These are phyloP conservation scores for Euphrasia arctica DNA, from an alignment of 305 asterid species.

Conservation along the genomic window DNA sequence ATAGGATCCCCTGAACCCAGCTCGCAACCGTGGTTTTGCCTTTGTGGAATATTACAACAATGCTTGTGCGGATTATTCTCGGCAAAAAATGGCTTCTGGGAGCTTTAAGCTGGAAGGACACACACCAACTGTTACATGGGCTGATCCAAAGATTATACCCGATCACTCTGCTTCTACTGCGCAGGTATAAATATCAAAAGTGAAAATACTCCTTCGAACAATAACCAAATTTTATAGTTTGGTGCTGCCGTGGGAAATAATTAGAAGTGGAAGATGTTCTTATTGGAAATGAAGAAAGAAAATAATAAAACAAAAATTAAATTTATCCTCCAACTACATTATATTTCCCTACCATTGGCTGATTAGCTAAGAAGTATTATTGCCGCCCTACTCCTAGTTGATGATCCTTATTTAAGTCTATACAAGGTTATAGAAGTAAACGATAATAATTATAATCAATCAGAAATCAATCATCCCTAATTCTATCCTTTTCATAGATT, in stretches of 20 bases:
- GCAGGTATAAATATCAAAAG: constrained; percentile 51
- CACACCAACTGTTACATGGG: constrained; percentile 92
- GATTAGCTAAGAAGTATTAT: too few species aligned
- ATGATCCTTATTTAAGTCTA: too few species aligned
- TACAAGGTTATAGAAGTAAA: too few species aligned
- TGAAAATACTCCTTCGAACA: constrained; percentile 9
- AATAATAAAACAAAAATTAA: too few species aligned
- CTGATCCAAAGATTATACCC: constrained; percentile 85
- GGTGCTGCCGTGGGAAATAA: constrained; percentile 10
- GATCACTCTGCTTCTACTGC: constrained; percentile 81
- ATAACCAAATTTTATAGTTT: constrained; percentile 9
- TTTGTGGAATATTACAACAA: constrained; percentile 93
- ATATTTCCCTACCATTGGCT: too few species aligned
- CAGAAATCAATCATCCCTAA: too few species aligned
- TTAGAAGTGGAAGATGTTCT: too few species aligned
- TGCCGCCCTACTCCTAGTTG: too few species aligned
- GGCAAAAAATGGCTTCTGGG: constrained; percentile 64
- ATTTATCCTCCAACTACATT: too few species aligned
- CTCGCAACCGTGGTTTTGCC: constrained; percentile 92
- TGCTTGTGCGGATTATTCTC: constrained; percentile 95
- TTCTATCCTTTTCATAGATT: too few species aligned
- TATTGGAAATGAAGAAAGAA: too few species aligned
- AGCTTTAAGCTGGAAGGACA: constrained; percentile 81
- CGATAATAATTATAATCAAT: too few species aligned
- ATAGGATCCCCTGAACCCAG: constrained; percentile 86